A percentile compares a stretch with the other conserved stretches of the same genome.
These are phyloP conservation scores for Candida coquimbonensis DNA, from an alignment of 805 yeast genomes.

Conservation along the genomic window DNA sequence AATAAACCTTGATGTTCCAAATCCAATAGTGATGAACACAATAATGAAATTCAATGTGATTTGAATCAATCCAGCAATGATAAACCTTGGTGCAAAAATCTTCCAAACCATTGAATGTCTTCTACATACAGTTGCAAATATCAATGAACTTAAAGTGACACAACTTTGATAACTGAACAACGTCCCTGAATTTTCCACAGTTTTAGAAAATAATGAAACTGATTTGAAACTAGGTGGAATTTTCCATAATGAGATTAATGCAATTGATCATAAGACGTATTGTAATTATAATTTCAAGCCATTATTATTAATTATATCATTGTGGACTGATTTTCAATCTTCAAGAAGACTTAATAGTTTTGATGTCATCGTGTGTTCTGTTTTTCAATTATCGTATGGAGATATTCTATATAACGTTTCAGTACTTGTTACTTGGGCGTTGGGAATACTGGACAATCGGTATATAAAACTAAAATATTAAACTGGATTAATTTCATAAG, in stretches of 20 bases:
- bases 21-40: conserved; percentile 54
- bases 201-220: conserved; percentile 60
- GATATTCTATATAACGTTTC: too few relatives aligned
- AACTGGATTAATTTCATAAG: too few relatives aligned
- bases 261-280: conserved; percentile 34
- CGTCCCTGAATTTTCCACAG: conserved; percentile 68
- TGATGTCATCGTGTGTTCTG: too few relatives aligned
- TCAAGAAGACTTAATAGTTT: too few relatives aligned
- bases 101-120: conserved; percentile 99
- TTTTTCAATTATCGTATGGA: too few relatives aligned
- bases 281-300: too few relatives aligned
- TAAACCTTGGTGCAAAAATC: conserved; percentile 95
- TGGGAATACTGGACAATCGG: too few relatives aligned
- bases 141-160: conserved; percentile 62
- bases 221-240: conserved; percentile 68
- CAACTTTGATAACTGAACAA: conserved; percentile 63
- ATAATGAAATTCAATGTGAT: conserved; percentile 45
- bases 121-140: conserved; percentile 78
- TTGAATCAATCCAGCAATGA: conserved; percentile 71
- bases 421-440: too few relatives aligned
- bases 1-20: conserved; percentile 60
- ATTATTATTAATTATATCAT: too few relatives aligned
- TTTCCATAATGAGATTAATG: conserved; percentile 78
- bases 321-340: too few relatives aligned
- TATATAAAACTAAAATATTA: too few relatives aligned